Base-by-base conservation (phyloP, 768 basidiomycete genomes). In the Sarcodon sp. region DNA sequence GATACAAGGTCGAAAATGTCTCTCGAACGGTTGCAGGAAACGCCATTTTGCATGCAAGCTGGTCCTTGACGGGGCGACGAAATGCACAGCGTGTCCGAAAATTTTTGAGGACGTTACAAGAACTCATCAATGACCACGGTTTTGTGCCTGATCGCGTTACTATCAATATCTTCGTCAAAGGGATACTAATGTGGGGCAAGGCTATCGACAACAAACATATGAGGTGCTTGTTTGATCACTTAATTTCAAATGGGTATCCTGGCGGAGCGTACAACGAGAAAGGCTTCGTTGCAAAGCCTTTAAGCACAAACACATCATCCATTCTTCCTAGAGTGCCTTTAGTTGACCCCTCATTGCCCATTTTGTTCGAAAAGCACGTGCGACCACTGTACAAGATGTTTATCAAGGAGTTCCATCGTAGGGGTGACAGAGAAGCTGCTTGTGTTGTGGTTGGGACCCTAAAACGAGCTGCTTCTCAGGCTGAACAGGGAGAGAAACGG, bases 381-480 rank as follows among this genome's bases (percentile, higher is more conserved):
- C 65, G 68, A 49, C 86, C 86, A 37, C 56, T 88, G 61, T 81
- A 80, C 61, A 80, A 71, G 66, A 79, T 79, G 76, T 79, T 88
- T 61, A 75, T 83, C 56, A 77, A 72, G 55, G 78, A 76, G 11
- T 72, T 87, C 52, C 71, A 76, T 58, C 45, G 66, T 37, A 64
- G 77, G 31, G 70, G 70, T 16, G 85, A 89, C 58, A 51, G 57
- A 6, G 59, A 59, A 9, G 77, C 76, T 36, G 81, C 78, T 21
- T 65, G 69, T 57, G 67, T 52, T 39, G 69, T 83, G 16, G 54
- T 80, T 18, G 73, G 69, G 16, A 77, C 83, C 49, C 54, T 84
- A 55, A 76, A 72, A 27, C 21, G 21, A 27, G 21, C 21, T 27
- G 2, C 21, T 2, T 27, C 21, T 27, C 21, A 27, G 21, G 4